Conservation (phyloP, 2,329 filamentous ascomycete species). For the Claviceps maximensis region DNA sequence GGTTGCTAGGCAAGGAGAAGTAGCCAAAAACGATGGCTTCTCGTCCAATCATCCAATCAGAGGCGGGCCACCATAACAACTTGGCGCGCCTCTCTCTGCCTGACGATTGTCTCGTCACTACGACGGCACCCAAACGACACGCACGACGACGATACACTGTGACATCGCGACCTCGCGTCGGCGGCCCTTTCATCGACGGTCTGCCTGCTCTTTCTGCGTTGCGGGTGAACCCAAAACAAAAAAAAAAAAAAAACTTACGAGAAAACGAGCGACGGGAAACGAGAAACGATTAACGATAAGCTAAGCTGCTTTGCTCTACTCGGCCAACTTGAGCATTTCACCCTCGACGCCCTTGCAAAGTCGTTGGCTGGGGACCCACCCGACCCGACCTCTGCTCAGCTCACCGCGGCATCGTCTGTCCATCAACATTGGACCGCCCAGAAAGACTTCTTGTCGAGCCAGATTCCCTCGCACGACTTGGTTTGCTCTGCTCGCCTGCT, state of each 20-base stretch:
- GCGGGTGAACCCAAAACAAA: not conserved
- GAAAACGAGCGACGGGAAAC: too few species aligned
- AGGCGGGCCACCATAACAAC: slow-evolving; percentile 8
- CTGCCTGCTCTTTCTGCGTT: not conserved
- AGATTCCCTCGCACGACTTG: not conserved
- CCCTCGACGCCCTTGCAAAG: not conserved
- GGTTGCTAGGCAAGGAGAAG: slow-evolving; percentile 8
- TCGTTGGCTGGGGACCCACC: slow-evolving; percentile 3
- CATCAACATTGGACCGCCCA: not conserved
- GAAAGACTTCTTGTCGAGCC: not conserved
- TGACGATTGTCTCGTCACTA: not conserved
- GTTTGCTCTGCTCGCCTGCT: slow-evolving; percentile 1
- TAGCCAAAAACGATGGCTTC: not conserved
- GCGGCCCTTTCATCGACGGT: not conserved
- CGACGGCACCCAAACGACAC: not conserved
- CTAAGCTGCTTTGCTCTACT: not conserved
- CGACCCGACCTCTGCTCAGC: not conserved
- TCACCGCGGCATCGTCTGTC: not conserved
- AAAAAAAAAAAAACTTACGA: too few species aligned
- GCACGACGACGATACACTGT: not conserved
- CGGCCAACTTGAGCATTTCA: not conserved
- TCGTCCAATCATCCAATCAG: slow-evolving; percentile 8
- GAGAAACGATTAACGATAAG: too few species aligned
- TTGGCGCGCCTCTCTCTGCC: slow-evolving; percentile 5
- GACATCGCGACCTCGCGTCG: not conserved